These are phyloP conservation scores for Fusarium chuoi DNA, from an alignment of 2,329 filamentous ascomycete genomes.

Conservation along the genomic window DNA sequence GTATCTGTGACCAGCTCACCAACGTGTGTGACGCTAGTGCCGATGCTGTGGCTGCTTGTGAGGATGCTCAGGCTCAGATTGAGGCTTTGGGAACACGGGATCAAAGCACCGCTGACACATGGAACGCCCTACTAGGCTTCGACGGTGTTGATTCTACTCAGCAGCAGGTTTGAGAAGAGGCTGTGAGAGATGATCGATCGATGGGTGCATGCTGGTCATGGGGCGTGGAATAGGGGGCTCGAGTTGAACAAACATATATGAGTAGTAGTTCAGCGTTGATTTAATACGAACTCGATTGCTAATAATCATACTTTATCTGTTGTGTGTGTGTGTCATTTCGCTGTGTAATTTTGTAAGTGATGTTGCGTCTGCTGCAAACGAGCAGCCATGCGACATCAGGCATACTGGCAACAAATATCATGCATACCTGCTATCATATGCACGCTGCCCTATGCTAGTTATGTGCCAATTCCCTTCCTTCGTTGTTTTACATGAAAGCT, in stretches of 20 bases:
- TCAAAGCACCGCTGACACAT: conserved; percentile 59
- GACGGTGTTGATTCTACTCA: conserved; percentile 38
- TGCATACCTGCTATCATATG: conserved; percentile 3
- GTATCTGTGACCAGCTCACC: conserved; percentile 74
- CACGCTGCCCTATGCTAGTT: background rate
- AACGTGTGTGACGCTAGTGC: conserved; percentile 73
- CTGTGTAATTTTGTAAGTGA: background rate
- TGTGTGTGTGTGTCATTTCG: background rate
- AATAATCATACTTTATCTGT: background rate
- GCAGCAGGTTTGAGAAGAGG: conserved; percentile 29
- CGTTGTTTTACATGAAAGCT: background rate
- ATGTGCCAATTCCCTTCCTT: background rate
- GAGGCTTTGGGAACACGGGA: conserved; percentile 60
- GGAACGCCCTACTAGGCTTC: conserved; percentile 55
- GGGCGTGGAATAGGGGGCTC: background rate
- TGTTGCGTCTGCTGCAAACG: background rate
- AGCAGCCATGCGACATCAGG: background rate
- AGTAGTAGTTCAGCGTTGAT: conserved; percentile 4
- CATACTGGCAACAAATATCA: conserved; percentile 1
- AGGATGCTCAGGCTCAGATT: conserved; percentile 63
- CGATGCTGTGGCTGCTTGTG: conserved; percentile 65
- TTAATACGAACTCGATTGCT: conserved; percentile 12
- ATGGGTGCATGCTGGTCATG: conserved; percentile 34
- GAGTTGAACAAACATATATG: conserved; percentile 16
- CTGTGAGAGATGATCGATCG: conserved; percentile 3